Evolutionary conservation across 2,329 filamentous ascomycete genomes (phyloP), one percentile per base, ranked within the genome.

Genomic region (Grosmannia huntii): DNA sequence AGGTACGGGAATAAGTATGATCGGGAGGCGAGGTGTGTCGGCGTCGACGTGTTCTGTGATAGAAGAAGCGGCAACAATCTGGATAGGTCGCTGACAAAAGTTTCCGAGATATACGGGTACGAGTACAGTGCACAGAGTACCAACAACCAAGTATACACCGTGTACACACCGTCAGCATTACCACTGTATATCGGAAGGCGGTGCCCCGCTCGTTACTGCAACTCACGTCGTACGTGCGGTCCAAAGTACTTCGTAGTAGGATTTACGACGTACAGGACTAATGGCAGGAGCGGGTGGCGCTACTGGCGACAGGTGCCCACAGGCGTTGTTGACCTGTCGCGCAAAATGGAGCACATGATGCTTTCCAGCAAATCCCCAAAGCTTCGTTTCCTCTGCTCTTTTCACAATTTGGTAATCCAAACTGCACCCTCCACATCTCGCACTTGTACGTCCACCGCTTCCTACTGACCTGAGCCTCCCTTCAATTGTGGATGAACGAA

Each of bases 261-360:
- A 33, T 33, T 33, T 33, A 33, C 31, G 33, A 28, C 50, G 33
- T 28, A 25, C 27, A 31, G 27, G 14, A 33, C 51, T 44, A 54
- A 28, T 36, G 41, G 41, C 38, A 55, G 38, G 46, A 23, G 33
- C 44, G 48, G 28, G 5, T 25, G 28, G 33, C 21, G 31, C 49
- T 31, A 31, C 16, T 28, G 23, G 25, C 5, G 25, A 23, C 4
- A 21, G 31, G 25, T 33, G 41, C 41, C 41, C 41, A 44, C 41
- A 19, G 19, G 41, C 19, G 19, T 33, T 28, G 49, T 28, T 28
- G 19, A 19, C 33, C 33, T 23, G 55, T 57, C 41, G 56, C 56
- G 14, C 44, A 53, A 57, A 55, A 25, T 23, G 44, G 57, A 25
- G 46, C 57, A 58, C 53, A 55, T 55, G 52, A 55, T 51, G 53